These are phyloP conservation scores for Schizosaccharomyces japonicus DNA, from an alignment of 805 yeast species.

Conservation along the genomic window DNA sequence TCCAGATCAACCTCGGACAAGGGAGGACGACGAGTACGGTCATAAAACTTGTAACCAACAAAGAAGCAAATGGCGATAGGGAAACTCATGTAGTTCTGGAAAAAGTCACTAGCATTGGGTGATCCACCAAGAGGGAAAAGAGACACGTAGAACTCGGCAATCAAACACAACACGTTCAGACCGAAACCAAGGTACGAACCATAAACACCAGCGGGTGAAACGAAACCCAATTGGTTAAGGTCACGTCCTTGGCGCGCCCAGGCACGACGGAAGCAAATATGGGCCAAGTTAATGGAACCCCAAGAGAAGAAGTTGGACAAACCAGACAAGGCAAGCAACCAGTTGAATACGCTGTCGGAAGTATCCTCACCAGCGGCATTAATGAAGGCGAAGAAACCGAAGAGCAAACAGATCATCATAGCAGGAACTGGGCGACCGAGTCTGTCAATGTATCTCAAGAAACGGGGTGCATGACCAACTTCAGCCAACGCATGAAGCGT, in stretches of 20 bases:
- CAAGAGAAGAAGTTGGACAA: constrained; percentile 54
- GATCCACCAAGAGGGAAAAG: constrained; percentile 35
- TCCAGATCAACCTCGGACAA: not conserved
- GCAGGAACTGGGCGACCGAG: constrained; percentile 61
- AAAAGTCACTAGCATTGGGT: constrained; percentile 21
- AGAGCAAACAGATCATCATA: constrained; percentile 21
- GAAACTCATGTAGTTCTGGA: constrained; percentile 7
- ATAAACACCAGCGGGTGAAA: constrained; percentile 39
- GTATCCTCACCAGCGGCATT: not conserved
- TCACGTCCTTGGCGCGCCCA: constrained; percentile 40
- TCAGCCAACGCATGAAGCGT: constrained; percentile 44
- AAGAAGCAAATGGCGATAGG: constrained; percentile 25
- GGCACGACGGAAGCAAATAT: constrained; percentile 42
- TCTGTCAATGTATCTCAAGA: constrained; percentile 46
- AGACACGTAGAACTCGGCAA: constrained; percentile 68
- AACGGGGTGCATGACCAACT: constrained; percentile 37
- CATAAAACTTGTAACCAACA: constrained; percentile 22
- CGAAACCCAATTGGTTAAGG: constrained; percentile 36
- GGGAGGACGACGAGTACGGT: not conserved
- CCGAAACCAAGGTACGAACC: constrained; percentile 43
- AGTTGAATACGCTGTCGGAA: constrained; percentile 28
- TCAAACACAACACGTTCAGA: constrained; percentile 35
- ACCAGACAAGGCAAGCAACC: constrained; percentile 62
- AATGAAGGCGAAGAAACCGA: constrained; percentile 19
- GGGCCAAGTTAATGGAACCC: constrained; percentile 50